These are phyloP conservation scores for Fusarium compactum DNA, from an alignment of 2,329 filamentous ascomycete species.

Conservation along the genomic window DNA sequence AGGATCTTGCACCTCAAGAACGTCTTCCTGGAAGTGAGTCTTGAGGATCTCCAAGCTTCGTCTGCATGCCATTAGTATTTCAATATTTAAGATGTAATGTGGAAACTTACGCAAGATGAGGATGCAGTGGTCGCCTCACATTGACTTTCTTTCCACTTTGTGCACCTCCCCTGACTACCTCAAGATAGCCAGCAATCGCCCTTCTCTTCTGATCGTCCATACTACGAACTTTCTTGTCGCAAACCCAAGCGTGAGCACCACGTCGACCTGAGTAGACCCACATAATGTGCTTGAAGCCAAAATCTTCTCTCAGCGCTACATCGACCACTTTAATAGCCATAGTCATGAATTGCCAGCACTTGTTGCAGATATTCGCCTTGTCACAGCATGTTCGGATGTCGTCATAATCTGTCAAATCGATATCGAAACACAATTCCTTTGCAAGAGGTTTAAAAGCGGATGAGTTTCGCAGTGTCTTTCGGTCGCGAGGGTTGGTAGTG, in stretches of 20 bases:
- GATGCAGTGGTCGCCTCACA: constrained; percentile 85
- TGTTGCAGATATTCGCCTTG: constrained; percentile 91
- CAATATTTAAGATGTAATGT: background rate
- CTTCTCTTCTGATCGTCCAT: constrained; percentile 89
- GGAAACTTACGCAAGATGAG: constrained; percentile 77
- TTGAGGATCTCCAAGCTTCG: constrained; percentile 89
- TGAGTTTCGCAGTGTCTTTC: constrained; percentile 85
- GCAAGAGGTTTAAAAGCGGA: constrained; percentile 86
- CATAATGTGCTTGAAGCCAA: constrained; percentile 95
- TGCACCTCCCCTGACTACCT: constrained; percentile 87
- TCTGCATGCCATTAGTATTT: constrained; percentile 54
- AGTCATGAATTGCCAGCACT: constrained; percentile 97
- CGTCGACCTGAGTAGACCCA: constrained; percentile 98
- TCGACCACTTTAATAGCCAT: constrained; percentile 98
- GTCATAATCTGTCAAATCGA: constrained; percentile 99
- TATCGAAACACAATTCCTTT: constrained; percentile 98
- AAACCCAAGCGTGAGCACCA: constrained; percentile 98
- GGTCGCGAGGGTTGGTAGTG: constrained; percentile 90
- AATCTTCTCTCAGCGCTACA: constrained; percentile 87
- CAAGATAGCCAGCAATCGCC: constrained; percentile 89
- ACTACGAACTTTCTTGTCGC: constrained; percentile 84
- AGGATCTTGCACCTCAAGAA: constrained; percentile 87
- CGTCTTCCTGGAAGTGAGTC: constrained; percentile 83
- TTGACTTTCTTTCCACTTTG: constrained; percentile 91
- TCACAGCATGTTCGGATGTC: constrained; percentile 95